These are phyloP conservation scores for Plectranthus barbatus DNA, from an alignment of 257 asterid species.

Conservation along the genomic window DNA sequence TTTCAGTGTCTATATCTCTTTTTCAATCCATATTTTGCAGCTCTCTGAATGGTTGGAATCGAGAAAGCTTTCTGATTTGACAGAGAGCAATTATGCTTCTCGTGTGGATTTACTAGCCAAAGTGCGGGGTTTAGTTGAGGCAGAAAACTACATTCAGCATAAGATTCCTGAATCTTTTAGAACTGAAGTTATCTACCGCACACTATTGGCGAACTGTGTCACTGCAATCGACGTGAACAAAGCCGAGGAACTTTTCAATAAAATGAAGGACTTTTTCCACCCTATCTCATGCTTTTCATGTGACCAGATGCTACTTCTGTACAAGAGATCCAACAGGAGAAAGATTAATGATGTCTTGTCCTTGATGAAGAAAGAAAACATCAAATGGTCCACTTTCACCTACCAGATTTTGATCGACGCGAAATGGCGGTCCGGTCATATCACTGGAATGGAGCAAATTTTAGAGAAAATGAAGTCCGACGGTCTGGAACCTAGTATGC, in stretches of 20 bases:
- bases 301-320: slow-evolving; percentile 66
- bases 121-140: slow-evolving; percentile 51
- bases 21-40: slow-evolving; percentile 33
- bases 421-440: slow-evolving; percentile 59
- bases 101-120: slow-evolving; percentile 70
- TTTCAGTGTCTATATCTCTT: not conserved
- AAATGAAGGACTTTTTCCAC: slow-evolving; percentile 53
- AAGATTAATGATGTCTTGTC: slow-evolving; percentile 50
- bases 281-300: slow-evolving; percentile 43
- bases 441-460: slow-evolving; percentile 63
- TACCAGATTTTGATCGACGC: slow-evolving; percentile 49
- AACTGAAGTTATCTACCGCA: slow-evolving; percentile 46
- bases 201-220: slow-evolving; percentile 64
- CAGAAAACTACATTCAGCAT: slow-evolving; percentile 48
- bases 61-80: slow-evolving; percentile 27
- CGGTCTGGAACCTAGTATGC: slow-evolving; percentile 38
- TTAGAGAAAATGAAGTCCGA: slow-evolving; percentile 60
- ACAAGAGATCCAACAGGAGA: slow-evolving; percentile 47
- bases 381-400: slow-evolving; percentile 55
- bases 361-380: slow-evolving; percentile 59
- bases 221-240: slow-evolving; percentile 28
- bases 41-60: slow-evolving; percentile 71
- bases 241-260: slow-evolving; percentile 64
- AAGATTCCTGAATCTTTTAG: slow-evolving; percentile 54
- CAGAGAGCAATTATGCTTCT: slow-evolving; percentile 46